Conservation (phyloP, 2,329 filamentous ascomycete species). For the Xylaria sp. region DNA sequence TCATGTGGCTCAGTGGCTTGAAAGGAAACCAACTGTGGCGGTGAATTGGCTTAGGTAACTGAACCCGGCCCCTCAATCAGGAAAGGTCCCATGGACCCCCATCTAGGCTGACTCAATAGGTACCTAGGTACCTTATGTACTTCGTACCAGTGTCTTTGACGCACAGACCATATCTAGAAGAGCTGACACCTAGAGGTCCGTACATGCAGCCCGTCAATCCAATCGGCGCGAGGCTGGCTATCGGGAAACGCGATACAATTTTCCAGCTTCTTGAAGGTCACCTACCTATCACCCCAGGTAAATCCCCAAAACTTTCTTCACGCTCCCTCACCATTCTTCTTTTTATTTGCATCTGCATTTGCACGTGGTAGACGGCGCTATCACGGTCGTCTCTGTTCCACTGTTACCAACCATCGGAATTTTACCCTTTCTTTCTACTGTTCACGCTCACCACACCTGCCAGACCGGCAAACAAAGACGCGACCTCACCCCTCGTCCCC, state of each 20-base stretch:
- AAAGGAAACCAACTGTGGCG: too few relatives aligned
- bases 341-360: neutral
- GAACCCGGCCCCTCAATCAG: too few relatives aligned
- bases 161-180: too few relatives aligned
- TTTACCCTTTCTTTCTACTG: neutral
- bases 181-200: too few relatives aligned
- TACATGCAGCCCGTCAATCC: too few relatives aligned
- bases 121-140: too few relatives aligned
- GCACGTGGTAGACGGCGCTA: neutral
- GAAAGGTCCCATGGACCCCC: too few relatives aligned
- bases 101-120: too few relatives aligned
- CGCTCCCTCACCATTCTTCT: neutral
- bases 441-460: neutral
- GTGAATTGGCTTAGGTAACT: too few relatives aligned
- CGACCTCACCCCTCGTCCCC: neutral
- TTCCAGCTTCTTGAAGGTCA: slow-evolving; percentile 21
- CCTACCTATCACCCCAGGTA: too few relatives aligned
- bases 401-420: neutral
- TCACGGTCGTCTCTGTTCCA: neutral
- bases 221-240: slow-evolving; percentile 24
- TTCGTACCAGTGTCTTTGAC: too few relatives aligned
- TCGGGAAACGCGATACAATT: slow-evolving; percentile 22
- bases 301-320: neutral
- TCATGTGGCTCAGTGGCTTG: too few relatives aligned
- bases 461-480: slow-evolving; percentile 1